phyloP scores from a whole-genome alignment of 2,329 filamentous ascomycete genomes.

The Karstenula rhodostoma region DNA sequence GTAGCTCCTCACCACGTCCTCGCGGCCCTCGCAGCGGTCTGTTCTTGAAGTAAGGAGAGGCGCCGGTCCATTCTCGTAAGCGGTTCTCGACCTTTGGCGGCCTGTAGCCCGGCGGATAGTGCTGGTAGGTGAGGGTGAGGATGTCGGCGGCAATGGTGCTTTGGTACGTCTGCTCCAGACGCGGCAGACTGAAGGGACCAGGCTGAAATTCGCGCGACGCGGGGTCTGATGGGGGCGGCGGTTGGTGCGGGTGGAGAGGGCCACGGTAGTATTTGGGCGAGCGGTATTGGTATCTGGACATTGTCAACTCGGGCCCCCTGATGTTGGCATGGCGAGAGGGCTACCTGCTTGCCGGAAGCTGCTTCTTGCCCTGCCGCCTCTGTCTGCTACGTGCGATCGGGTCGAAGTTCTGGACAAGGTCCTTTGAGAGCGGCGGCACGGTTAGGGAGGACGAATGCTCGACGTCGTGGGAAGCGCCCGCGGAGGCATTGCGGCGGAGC shows the following conservation, averaged over 20 bases:
- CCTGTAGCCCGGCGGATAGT: conserved; percentile 80
- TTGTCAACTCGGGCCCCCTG: conserved; percentile 9
- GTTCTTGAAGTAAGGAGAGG: conserved; percentile 94
- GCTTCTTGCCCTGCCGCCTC: conserved; percentile 52
- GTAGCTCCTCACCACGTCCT: conserved; percentile 74
- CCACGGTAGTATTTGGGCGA: conserved; percentile 95
- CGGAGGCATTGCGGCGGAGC: conserved; percentile 58
- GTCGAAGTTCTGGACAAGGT: conserved; percentile 57
- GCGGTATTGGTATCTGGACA: conserved; percentile 85
- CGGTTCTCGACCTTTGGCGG: conserved; percentile 67
- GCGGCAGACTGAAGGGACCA: conserved; percentile 87
- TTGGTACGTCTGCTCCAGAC: conserved; percentile 89
- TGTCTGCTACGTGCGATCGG: conserved; percentile 56
- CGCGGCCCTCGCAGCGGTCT: conserved; percentile 84
- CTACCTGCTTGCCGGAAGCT: conserved; percentile 64
- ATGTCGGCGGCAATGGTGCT: conserved; percentile 86
- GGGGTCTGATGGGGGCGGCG: conserved; percentile 84
- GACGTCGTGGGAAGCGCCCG: conserved; percentile 55
- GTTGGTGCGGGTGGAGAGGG: conserved; percentile 90
- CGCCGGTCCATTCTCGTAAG: conserved; percentile 85
- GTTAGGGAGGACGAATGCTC: conserved; percentile 59
- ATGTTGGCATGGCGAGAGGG: background rate
- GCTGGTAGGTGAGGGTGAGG: conserved; percentile 86
- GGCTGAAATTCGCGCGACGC: conserved; percentile 87
- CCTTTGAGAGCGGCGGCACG: conserved; percentile 48